Conservation (phyloP, 805 yeast genomes). For the Candida golubevii region DNA sequence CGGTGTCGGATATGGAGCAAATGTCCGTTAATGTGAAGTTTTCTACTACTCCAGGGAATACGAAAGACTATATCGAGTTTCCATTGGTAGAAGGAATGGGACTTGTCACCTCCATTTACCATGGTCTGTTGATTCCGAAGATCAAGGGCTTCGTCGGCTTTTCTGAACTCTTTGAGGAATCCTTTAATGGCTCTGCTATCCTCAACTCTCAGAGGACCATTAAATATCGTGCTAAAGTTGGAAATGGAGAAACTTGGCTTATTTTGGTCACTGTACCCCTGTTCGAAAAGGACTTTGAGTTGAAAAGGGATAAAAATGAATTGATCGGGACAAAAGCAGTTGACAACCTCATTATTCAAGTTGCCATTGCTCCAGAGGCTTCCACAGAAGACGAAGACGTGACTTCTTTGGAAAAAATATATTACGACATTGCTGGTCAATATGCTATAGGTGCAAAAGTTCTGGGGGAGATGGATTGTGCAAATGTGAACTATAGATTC, state of each 20-base stretch:
- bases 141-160: constrained; percentile 4
- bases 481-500: constrained; percentile 45
- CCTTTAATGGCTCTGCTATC: neutral
- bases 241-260: constrained; percentile 46
- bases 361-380: constrained; percentile 41
- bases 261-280: constrained; percentile 39
- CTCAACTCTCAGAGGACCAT: constrained; percentile 10
- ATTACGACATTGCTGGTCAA: constrained; percentile 67
- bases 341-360: constrained; percentile 47
- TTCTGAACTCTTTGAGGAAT: neutral
- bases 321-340: constrained; percentile 34
- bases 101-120: constrained; percentile 47
- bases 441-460: constrained; percentile 51
- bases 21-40: constrained; percentile 25
- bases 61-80: constrained; percentile 36
- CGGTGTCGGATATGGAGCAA: constrained; percentile 48
- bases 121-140: constrained; percentile 50
- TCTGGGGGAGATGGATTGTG: constrained; percentile 44
- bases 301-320: constrained; percentile 26
- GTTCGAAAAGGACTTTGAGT: constrained; percentile 16
- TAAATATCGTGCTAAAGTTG: constrained; percentile 38
- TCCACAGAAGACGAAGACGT: constrained; percentile 21
- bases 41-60: constrained; percentile 18
- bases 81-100: constrained; percentile 63
- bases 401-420: constrained; percentile 22